Conservation (phyloP, 768 basidiomycete genomes). For the Kwoniella sp. region DNA sequence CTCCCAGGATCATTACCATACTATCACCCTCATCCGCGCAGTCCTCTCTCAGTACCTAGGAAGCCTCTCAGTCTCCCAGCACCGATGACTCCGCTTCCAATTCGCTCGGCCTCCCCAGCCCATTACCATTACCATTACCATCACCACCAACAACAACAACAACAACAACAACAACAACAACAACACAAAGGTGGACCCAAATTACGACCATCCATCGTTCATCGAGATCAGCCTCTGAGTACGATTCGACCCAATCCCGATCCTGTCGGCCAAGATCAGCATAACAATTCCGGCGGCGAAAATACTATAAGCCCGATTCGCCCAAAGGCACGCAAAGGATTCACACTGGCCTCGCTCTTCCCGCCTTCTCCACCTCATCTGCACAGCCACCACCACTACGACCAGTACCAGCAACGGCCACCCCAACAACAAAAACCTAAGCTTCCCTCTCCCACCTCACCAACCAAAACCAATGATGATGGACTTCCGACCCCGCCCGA, state of each 20-base stretch:
- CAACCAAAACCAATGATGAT: background rate
- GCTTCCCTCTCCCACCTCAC: background rate
- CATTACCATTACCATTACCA: background rate
- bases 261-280: no score
- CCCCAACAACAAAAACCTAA: background rate
- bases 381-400: background rate
- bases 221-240: background rate
- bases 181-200: no score
- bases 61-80: background rate
- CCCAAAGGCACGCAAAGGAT: background rate
- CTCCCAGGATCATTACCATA: background rate
- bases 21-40: background rate
- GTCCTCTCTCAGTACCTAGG: background rate
- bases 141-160: background rate
- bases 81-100: background rate
- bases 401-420: background rate
- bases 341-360: slow-evolving; percentile 4
- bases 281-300: background rate
- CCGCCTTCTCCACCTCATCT: slow-evolving; percentile 9
- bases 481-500: background rate
- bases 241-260: no score
- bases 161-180: no score
- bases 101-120: background rate
- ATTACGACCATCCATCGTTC: background rate
- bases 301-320: background rate